Percentiles rank a stretch among this genome's conserved stretches.
These are phyloP conservation scores for Didymella segeticola DNA, from an alignment of 2,329 filamentous ascomycete genomes.

Conservation along the genomic window DNA sequence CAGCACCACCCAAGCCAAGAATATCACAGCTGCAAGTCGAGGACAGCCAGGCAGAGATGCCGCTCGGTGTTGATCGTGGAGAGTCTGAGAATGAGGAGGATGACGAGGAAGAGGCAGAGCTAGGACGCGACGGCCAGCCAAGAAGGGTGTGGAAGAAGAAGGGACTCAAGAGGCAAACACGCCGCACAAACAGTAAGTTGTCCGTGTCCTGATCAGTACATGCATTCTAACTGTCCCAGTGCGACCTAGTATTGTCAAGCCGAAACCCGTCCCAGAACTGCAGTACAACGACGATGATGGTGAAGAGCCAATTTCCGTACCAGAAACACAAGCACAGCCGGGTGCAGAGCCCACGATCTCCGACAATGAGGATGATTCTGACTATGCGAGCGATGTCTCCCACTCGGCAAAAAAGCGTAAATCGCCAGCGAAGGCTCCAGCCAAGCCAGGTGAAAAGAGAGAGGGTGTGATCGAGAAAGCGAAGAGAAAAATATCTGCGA, in stretches of 20 bases:
- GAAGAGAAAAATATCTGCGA: constrained; percentile 54
- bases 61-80: constrained; percentile 53
- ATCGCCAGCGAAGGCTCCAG: constrained; percentile 15
- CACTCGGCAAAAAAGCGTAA: constrained; percentile 41
- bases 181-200: constrained; percentile 63
- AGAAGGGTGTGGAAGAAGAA: constrained; percentile 79
- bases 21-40: constrained; percentile 47
- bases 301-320: constrained; percentile 51
- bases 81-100: constrained; percentile 70
- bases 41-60: constrained; percentile 54
- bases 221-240: constrained; percentile 42
- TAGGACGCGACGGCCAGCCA: constrained; percentile 65
- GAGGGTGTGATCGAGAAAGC: constrained; percentile 47
- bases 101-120: constrained; percentile 49
- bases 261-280: constrained; percentile 52
- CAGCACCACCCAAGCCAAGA: constrained; percentile 34
- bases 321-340: constrained; percentile 34
- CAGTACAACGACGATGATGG: constrained; percentile 35
- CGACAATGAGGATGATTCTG: constrained; percentile 46
- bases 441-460: constrained; percentile 24
- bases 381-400: constrained; percentile 52
- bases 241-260: constrained; percentile 46
- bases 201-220: background rate
- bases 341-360: constrained; percentile 48
- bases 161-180: constrained; percentile 80